Base-by-base conservation (phyloP, 2,329 filamentous ascomycete species). In the Colletotrichum caudatum region DNA sequence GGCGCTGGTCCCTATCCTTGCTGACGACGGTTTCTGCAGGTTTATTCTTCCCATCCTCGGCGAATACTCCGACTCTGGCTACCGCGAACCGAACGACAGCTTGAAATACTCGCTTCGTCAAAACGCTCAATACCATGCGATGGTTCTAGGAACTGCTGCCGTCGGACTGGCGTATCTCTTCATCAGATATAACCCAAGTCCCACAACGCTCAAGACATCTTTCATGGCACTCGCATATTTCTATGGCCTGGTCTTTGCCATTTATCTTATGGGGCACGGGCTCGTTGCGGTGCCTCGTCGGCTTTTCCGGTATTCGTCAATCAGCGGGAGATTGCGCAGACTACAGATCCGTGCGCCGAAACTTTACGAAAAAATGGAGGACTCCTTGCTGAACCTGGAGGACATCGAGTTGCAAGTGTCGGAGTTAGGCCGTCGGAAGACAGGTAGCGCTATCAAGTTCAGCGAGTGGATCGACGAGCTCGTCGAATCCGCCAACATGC, bases 211-310 rank as follows among this genome's bases (percentile, higher is more conserved):
- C 76, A 97, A 97, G 83, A 91, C 89, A 46, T 85, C 97, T 51
- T 87, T 97, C 74, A 97, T 99, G 93, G 95, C 96, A 18, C 85
- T 98, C 71, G 93, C 95, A 48, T 99, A 99, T 81, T 94, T 94
- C 72, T 98, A 95, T 93, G 94, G 95, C 76, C 84, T 99, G 76
- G 87, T 95, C 5, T 86, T 98, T 64, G 96, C 95, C 57, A 97
- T 99, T 73, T 98, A 97, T 78, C 87, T 99, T 51, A 98, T 99
- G 95, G 96, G 96, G 8, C 96, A 99, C 81, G 96, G 96, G 9
- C 86, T 99, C 35, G 96, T 99, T 41, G 93, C 95, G 1, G 93
- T 99, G 69, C 96, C 96, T 0, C 88, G 95, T 74, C 89, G 89
- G 48, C 84, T 99, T 20, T 92, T 96, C 77, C 90, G 92, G 71